Evolutionary conservation across 345 rosid species (phyloP), one percentile per base, ranked within the genome.

Genomic region (Citrus sp.): DNA sequence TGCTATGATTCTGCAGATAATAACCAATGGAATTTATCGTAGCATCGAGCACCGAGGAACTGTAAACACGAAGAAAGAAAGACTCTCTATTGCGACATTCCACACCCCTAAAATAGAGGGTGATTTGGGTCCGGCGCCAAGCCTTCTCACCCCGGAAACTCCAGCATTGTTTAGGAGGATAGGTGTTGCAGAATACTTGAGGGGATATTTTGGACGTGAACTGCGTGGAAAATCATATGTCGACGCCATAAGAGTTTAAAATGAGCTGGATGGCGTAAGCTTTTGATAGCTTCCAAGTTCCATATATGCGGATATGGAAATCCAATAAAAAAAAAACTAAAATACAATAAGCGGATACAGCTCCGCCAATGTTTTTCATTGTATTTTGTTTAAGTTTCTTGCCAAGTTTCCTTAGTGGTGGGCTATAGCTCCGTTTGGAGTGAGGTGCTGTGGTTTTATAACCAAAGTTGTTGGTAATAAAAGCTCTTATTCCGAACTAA

Each of bases 1-100:
- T 54, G 58, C 7, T n/a, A 27, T 38, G 28, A 21, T 75, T 8
- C 19, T 63, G 30, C 28, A 75, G 70, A 64, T 75, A 3, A 13
- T 64, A 24, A 75, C 62, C n/a, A 75, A 75, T 49, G 71, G 71
- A 32, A 32, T 4, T 19, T 78, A 78, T 14, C 67, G 4, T 0
- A 78, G 80, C 12, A 58, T 78, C 2, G 80, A 78, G 61, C 80
- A 78, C 46, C 67, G 80, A 2, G 80, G 69, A 27, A 38, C 69
- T 0, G 75, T 78, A 2, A 78, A 78, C 46, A 38, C 75, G 2
- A 0, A 9, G 21, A 70, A 70, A 60, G 80, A 77, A 18, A 77
- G 80, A 59, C 24, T 77, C 28, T 77, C 80, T 25, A 22, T 77
- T 19, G 80, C 80, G 2, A 59, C 74, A 68, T 77, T 69, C 8